Evolutionary conservation across 352 stramenopile species (phyloP).

Genomic region (Pythium brachiatum): DNA sequence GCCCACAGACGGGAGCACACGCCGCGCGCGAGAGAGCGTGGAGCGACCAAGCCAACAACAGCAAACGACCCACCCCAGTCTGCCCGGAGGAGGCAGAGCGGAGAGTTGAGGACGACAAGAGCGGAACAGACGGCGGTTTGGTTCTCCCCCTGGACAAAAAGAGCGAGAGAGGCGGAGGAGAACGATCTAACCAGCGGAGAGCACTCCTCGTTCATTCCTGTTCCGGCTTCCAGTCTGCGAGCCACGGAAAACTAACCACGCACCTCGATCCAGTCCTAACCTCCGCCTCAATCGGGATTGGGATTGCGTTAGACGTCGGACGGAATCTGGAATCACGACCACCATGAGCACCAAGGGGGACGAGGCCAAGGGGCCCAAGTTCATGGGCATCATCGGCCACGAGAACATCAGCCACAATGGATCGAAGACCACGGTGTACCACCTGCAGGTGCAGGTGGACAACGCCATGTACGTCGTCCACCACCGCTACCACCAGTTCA

Average conservation of each 20-base stretch:
- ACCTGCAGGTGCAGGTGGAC: constrained; percentile 76
- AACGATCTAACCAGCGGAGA: not conserved
- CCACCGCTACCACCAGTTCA: constrained; percentile 88
- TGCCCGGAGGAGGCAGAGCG: not conserved
- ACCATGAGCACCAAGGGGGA: constrained; percentile 42
- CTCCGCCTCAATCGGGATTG: not conserved
- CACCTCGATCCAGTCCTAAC: no score
- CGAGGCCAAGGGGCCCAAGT: constrained; percentile 62
- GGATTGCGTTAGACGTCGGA: not conserved
- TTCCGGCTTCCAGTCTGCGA: not conserved
- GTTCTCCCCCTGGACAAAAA: constrained; percentile 1
- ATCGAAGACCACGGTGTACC: constrained; percentile 86
- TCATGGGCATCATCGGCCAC: constrained; percentile 85
- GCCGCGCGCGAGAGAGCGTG: constrained; percentile 16
- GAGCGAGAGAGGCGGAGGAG: constrained; percentile 4
- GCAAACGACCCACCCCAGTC: not conserved
- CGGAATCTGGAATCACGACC: constrained; percentile 3
- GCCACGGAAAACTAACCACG: not conserved
- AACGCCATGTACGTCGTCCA: constrained; percentile 77
- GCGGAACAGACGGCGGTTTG: not conserved
- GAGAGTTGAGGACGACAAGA: constrained; percentile 7
- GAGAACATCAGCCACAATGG: constrained; percentile 86
- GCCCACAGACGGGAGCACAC: constrained; percentile 18
- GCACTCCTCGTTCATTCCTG: not conserved
- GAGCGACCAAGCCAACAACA: constrained; percentile 7